These are phyloP conservation scores for Deuterostichococcus epilithicus DNA, from an alignment of 139 green algal genomes.

Conservation along the genomic window DNA sequence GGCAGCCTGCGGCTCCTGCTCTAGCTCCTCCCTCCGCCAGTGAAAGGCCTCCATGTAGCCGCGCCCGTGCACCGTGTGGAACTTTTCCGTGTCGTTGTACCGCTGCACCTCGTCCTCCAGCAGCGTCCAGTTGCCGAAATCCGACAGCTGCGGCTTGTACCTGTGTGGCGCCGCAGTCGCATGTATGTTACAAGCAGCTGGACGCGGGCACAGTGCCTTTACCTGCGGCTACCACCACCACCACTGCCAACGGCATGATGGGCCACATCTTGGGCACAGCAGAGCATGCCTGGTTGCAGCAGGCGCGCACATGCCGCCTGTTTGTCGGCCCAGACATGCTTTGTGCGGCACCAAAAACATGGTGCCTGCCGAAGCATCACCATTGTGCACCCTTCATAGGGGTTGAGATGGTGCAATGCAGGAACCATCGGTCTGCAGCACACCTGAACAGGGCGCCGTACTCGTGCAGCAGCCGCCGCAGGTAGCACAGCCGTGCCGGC, in stretches of 20 bases:
- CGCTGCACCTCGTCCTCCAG: background rate
- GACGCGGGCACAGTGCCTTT: too few species aligned
- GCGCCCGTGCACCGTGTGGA: background rate
- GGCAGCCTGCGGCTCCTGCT: background rate
- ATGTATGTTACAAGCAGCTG: too few species aligned
- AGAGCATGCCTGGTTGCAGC: too few species aligned
- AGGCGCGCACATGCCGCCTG: too few species aligned
- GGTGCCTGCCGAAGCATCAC: too few species aligned
- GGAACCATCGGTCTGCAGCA: background rate
- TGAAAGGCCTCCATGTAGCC: background rate
- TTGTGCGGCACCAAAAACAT: too few species aligned
- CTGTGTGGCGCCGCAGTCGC: background rate
- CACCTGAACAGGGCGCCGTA: conserved; percentile 10
- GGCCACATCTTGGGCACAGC: too few species aligned
- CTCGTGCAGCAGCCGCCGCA: conserved; percentile 12
- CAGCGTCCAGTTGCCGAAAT: background rate
- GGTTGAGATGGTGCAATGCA: background rate
- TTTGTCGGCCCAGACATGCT: too few species aligned
- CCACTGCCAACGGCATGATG: too few species aligned
- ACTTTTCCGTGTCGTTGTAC: background rate
- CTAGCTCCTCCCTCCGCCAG: background rate
- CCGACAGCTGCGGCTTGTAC: background rate
- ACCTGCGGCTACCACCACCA: too few species aligned
- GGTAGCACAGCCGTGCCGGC: conserved; percentile 25
- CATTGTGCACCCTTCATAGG: background rate